phyloP scores from a whole-genome alignment of 2,329 filamentous ascomycete genomes.

The Arthrinium puccinioides region DNA sequence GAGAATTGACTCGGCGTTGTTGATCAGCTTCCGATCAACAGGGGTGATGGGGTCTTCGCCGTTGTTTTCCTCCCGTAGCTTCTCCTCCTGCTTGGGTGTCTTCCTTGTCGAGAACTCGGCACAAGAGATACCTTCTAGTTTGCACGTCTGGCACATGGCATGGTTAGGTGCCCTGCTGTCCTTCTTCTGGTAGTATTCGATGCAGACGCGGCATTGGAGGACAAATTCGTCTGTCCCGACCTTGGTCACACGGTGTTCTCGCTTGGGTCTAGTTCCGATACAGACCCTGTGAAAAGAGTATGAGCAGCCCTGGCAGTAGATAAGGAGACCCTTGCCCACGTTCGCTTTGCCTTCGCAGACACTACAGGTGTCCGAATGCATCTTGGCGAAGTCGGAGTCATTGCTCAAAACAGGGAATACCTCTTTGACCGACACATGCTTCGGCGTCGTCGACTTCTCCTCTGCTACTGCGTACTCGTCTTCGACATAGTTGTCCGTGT shows the following conservation, averaged over 20 bases:
- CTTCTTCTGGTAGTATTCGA: constrained; percentile 61
- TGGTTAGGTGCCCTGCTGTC: constrained; percentile 64
- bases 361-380: constrained; percentile 67
- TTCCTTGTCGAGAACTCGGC: constrained; percentile 65
- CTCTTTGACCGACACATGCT: constrained; percentile 63
- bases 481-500: constrained; percentile 48
- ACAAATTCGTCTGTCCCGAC: constrained; percentile 70
- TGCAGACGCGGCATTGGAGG: constrained; percentile 81
- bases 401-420: constrained; percentile 57
- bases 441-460: constrained; percentile 38
- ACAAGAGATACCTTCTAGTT: constrained; percentile 59
- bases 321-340: constrained; percentile 57
- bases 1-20: constrained; percentile 69
- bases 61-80: constrained; percentile 68
- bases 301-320: constrained; percentile 89
- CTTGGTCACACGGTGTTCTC: constrained; percentile 91
- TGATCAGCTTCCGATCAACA: constrained; percentile 57
- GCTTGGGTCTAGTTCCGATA: constrained; percentile 61
- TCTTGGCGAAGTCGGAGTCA: constrained; percentile 59
- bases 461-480: constrained; percentile 51
- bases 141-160: constrained; percentile 66
- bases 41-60: constrained; percentile 69
- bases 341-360: constrained; percentile 54
- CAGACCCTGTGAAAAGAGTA: constrained; percentile 77
- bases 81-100: constrained; percentile 75